phyloP scores from a whole-genome alignment of 768 basidiomycete genomes.

The Suillus decipiens region DNA sequence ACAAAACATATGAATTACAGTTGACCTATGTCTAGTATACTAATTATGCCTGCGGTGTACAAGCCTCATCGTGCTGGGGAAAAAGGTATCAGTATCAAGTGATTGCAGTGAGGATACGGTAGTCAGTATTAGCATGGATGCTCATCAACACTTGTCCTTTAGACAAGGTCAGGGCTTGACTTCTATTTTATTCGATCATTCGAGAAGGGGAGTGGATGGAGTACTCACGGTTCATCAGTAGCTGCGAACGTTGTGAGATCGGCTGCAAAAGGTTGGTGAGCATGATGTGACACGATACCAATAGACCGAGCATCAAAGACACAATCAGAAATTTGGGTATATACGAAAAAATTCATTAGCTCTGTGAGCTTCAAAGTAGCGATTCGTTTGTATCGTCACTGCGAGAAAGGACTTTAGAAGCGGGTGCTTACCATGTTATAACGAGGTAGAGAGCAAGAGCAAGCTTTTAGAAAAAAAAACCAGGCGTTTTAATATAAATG shows the following conservation, averaged over 20 bases:
- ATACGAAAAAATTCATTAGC: slow-evolving; percentile 66
- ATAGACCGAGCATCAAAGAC: slow-evolving; percentile 20
- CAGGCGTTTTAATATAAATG: slow-evolving; percentile 13
- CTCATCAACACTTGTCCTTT: slow-evolving; percentile 74
- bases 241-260: neutral
- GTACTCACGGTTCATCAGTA: slow-evolving; percentile 36
- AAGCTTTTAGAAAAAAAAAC: slow-evolving; percentile 12
- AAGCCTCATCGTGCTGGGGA: slow-evolving; percentile 11
- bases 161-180: slow-evolving; percentile 89
- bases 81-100: slow-evolving; percentile 19
- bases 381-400: slow-evolving; percentile 78
- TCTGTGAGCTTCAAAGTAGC: slow-evolving; percentile 77
- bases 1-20: neutral
- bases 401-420: slow-evolving; percentile 20
- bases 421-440: slow-evolving; percentile 34
- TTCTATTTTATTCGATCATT: slow-evolving; percentile 79
- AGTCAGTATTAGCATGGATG: slow-evolving; percentile 90
- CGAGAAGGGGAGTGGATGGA: slow-evolving; percentile 16
- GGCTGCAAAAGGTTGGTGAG: slow-evolving; percentile 3
- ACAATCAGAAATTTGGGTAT: slow-evolving; percentile 93
- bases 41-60: neutral
- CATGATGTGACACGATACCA: neutral
- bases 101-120: neutral
- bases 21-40: neutral
- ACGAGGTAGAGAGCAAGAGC: slow-evolving; percentile 17